These are phyloP conservation scores for Dactylorhiza incarnata DNA, from an alignment of 106 monocot species.

Conservation along the genomic window DNA sequence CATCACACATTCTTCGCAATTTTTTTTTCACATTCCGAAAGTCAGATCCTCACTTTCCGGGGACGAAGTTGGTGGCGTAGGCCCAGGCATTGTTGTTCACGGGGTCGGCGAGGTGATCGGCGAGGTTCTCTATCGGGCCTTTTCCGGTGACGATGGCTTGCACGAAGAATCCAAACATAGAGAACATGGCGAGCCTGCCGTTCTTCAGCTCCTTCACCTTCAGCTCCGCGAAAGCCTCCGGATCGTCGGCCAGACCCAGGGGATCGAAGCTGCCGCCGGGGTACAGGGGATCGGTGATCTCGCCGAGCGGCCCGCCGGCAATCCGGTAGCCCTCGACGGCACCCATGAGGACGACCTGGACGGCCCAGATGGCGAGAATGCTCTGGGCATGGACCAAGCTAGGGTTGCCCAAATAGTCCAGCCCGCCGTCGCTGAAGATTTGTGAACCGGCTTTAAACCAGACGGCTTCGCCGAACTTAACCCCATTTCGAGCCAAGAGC, in stretches of 20 bases:
- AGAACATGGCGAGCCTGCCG: slow-evolving; percentile 49
- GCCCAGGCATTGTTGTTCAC: slow-evolving; percentile 34
- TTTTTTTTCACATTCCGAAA: too few species aligned
- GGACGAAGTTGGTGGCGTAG: slow-evolving; percentile 30
- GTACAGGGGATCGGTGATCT: slow-evolving; percentile 10
- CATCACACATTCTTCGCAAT: too few species aligned
- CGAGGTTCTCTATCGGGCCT: slow-evolving; percentile 25
- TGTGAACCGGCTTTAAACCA: slow-evolving; percentile 17
- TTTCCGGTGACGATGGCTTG: slow-evolving; percentile 24
- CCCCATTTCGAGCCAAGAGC: slow-evolving; percentile 9
- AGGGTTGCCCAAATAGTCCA: slow-evolving; percentile 18
- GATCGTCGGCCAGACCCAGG: slow-evolving; percentile 16
- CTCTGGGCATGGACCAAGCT: slow-evolving; percentile 18
- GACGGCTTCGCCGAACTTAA: slow-evolving; percentile 15
- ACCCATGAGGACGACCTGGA: slow-evolving; percentile 16
- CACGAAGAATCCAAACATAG: slow-evolving; percentile 52
- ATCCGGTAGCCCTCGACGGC: slow-evolving; percentile 19
- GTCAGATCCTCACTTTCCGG: slow-evolving; percentile 23
- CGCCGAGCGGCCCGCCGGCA: slow-evolving; percentile 15
- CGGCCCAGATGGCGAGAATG: slow-evolving; percentile 22
- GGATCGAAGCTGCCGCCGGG: slow-evolving; percentile 12
- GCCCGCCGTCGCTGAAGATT: slow-evolving; percentile 14
- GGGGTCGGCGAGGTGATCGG: slow-evolving; percentile 25
- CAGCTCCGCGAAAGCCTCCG: slow-evolving; percentile 18
- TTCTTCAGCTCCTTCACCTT: slow-evolving; percentile 45